Evolutionary conservation across 441 rosid species (phyloP).

Genomic region (Erodium trifolium): DNA sequence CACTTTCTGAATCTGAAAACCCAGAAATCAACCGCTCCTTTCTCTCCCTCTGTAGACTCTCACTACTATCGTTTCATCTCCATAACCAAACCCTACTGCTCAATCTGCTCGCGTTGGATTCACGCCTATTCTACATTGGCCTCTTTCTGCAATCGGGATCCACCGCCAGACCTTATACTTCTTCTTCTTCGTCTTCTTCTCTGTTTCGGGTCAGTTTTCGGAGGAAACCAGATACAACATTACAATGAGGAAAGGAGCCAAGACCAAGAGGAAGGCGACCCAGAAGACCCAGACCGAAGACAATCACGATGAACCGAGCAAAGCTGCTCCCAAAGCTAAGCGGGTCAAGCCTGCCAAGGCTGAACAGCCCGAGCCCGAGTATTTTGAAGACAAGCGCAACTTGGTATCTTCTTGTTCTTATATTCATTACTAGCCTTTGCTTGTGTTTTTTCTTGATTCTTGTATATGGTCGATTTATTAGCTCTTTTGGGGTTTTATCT

Average conservation of each 20-base stretch:
- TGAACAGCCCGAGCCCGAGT: constrained; percentile 50
- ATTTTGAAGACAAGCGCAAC: constrained; percentile 74
- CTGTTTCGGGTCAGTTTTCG: not conserved
- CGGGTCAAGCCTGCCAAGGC: constrained; percentile 25
- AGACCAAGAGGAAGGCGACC: constrained; percentile 55
- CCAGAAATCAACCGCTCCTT: not conserved
- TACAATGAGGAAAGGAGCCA: constrained; percentile 61
- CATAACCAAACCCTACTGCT: not conserved
- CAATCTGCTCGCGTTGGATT: not conserved
- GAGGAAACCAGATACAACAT: not conserved
- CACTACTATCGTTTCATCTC: not conserved
- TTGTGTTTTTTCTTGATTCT: too few relatives aligned
- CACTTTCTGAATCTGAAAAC: not conserved
- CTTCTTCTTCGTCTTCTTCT: constrained; percentile 7
- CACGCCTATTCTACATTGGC: constrained; percentile 6
- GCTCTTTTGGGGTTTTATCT: not conserved
- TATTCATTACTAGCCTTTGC: too few relatives aligned
- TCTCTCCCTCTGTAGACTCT: not conserved
- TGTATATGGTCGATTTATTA: not conserved
- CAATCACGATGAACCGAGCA: constrained; percentile 17
- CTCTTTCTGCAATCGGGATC: constrained; percentile 35
- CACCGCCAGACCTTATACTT: constrained; percentile 19
- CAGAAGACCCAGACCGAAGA: constrained; percentile 27
- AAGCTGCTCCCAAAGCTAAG: constrained; percentile 40
- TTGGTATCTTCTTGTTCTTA: constrained; percentile 35